These are phyloP conservation scores for Fusarium drepaniforme DNA, from an alignment of 2,329 filamentous ascomycete genomes.

Conservation along the genomic window DNA sequence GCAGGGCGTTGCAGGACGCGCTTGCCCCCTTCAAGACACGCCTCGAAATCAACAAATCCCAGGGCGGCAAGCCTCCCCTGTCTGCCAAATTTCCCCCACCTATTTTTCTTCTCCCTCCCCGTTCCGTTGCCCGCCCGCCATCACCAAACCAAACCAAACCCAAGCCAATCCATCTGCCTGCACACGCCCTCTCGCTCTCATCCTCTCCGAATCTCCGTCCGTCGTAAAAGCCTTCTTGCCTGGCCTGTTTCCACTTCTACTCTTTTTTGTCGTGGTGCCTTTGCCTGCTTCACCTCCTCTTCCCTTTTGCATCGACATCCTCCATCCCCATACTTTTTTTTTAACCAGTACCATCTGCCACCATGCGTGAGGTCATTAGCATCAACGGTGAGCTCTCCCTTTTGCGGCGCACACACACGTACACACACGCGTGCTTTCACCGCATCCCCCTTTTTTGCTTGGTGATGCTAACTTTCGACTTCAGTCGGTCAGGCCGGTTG, in stretches of 20 bases:
- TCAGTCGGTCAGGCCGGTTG: slow-evolving; percentile 99
- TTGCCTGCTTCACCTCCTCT: slow-evolving; percentile 32
- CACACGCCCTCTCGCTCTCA: slow-evolving; percentile 41
- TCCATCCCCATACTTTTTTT: slow-evolving; percentile 39
- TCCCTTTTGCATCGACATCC: slow-evolving; percentile 49
- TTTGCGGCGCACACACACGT: slow-evolving; percentile 31
- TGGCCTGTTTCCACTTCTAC: slow-evolving; percentile 41
- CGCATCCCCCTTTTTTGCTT: slow-evolving; percentile 49
- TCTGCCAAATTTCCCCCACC: slow-evolving; percentile 62
- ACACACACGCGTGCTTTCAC: slow-evolving; percentile 53
- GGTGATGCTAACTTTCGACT: slow-evolving; percentile 64
- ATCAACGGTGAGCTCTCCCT: slow-evolving; percentile 85
- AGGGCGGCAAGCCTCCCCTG: slow-evolving; percentile 49
- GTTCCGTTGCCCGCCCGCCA: slow-evolving; percentile 41
- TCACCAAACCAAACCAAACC: slow-evolving; percentile 32
- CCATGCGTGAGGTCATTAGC: slow-evolving; percentile 99
- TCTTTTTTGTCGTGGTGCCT: slow-evolving; percentile 36
- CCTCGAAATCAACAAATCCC: slow-evolving; percentile 56
- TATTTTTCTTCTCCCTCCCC: slow-evolving; percentile 53
- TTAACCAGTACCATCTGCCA: slow-evolving; percentile 57
- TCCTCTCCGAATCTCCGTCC: slow-evolving; percentile 40
- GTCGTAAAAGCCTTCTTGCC: slow-evolving; percentile 46
- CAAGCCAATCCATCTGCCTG: slow-evolving; percentile 19
- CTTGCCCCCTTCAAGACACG: slow-evolving; percentile 51
- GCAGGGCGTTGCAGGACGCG: slow-evolving; percentile 46